A percentile compares a stretch with the other conserved stretches of the same genome.
Conservation (phyloP, 2,329 filamentous ascomycete genomes). For the Cladosporium cucumerinum region DNA sequence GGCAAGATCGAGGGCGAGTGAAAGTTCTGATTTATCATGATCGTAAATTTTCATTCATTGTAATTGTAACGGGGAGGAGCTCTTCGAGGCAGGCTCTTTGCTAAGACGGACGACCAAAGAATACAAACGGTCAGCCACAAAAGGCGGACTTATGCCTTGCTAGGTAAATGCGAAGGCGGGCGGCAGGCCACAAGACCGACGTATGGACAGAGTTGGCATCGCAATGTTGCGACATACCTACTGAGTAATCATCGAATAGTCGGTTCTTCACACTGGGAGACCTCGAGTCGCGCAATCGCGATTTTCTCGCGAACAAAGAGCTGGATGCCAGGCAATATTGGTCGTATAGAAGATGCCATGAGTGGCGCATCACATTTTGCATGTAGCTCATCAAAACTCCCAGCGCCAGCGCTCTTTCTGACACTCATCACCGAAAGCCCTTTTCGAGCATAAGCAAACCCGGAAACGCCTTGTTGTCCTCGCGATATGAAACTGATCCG, state of each 20-base stretch:
- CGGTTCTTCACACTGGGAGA: neutral
- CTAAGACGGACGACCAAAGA: neutral
- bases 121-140: neutral
- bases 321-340: neutral
- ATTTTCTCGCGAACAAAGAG: neutral
- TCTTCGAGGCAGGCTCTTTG: neutral
- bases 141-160: neutral
- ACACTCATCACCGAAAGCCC: neutral
- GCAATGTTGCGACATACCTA: neutral
- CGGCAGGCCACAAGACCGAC: neutral
- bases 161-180: neutral
- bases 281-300: neutral
- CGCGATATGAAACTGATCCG: neutral
- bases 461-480: neutral
- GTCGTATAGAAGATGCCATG: conserved; percentile 9
- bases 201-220: neutral
- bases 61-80: neutral
- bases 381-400: conserved; percentile 1
- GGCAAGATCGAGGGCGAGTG: conserved; percentile 21
- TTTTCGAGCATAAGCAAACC: neutral
- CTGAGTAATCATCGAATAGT: neutral
- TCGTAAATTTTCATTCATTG: neutral
- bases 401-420: conserved; percentile 12
- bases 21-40: neutral
- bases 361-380: conserved; percentile 2